phyloP scores from a whole-genome alignment of 768 basidiomycete species.

The Myochromella boudieri region DNA sequence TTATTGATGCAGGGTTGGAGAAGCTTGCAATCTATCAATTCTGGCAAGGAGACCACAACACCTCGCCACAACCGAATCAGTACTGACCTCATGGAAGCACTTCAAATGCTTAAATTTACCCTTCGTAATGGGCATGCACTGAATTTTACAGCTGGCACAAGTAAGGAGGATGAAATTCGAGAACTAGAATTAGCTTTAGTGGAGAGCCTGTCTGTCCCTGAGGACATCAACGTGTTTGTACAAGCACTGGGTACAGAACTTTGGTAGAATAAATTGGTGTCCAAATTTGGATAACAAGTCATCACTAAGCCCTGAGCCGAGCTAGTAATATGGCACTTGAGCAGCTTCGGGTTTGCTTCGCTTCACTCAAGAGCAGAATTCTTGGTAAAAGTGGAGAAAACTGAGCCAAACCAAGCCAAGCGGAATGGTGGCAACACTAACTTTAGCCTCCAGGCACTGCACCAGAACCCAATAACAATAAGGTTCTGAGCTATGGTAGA shows the following conservation, averaged over 20 bases:
- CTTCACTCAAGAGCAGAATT: constrained; percentile 1
- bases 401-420: constrained; percentile 18
- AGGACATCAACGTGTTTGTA: not conserved
- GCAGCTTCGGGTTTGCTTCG: not conserved
- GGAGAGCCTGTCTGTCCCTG: constrained; percentile 5
- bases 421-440: constrained; percentile 20
- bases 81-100: constrained; percentile 23
- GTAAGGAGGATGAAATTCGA: constrained; percentile 12
- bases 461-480: too few relatives aligned
- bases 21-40: constrained; percentile 20
- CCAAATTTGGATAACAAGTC: constrained; percentile 6
- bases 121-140: constrained; percentile 20
- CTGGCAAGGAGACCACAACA: constrained; percentile 28
- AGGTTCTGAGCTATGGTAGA: too few relatives aligned
- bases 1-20: constrained; percentile 18
- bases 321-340: not conserved
- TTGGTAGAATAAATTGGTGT: not conserved
- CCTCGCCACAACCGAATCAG: constrained; percentile 21
- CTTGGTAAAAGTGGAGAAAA: constrained; percentile 5
- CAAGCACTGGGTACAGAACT: too few relatives aligned
- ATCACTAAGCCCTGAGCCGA: not conserved
- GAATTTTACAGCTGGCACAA: constrained; percentile 24
- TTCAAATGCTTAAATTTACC: constrained; percentile 31
- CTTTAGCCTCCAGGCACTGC: too few relatives aligned
- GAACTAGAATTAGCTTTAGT: constrained; percentile 4